These are phyloP conservation scores for Ascochyta clinopodiicola DNA, from an alignment of 2,329 filamentous ascomycete genomes.

Conservation along the genomic window DNA sequence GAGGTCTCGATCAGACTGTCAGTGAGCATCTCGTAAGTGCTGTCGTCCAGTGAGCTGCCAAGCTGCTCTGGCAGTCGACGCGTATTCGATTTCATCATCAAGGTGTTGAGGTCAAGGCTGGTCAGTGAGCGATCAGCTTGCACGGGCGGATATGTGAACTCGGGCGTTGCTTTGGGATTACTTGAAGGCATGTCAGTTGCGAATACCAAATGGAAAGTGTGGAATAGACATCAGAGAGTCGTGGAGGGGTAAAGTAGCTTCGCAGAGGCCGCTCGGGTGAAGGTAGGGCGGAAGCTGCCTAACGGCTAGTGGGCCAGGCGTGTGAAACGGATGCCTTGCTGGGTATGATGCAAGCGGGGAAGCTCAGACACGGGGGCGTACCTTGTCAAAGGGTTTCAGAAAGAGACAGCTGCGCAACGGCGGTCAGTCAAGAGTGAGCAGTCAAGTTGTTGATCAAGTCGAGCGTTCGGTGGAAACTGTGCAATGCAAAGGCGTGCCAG, in stretches of 20 bases:
- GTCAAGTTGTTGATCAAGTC: slow-evolving; percentile 3
- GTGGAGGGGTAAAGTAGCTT: slow-evolving; percentile 17
- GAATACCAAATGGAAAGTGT: slow-evolving; percentile 15
- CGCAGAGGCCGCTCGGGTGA: slow-evolving; percentile 20
- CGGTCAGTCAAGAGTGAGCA: not conserved
- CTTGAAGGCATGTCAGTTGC: slow-evolving; percentile 41
- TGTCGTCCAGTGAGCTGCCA: slow-evolving; percentile 43
- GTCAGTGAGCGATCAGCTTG: slow-evolving; percentile 41
- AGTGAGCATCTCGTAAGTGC: slow-evolving; percentile 44
- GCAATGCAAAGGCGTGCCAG: slow-evolving; percentile 13
- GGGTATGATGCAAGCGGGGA: slow-evolving; percentile 24
- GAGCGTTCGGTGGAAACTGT: not conserved
- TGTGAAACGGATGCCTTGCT: slow-evolving; percentile 28
- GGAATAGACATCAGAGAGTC: slow-evolving; percentile 8
- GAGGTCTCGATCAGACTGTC: slow-evolving; percentile 41
- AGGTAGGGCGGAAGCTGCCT: slow-evolving; percentile 33
- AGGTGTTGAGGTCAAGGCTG: slow-evolving; percentile 40
- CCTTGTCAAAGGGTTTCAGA: slow-evolving; percentile 5
- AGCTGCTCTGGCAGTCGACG: slow-evolving; percentile 34
- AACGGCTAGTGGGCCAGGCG: slow-evolving; percentile 28
- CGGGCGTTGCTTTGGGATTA: slow-evolving; percentile 34
- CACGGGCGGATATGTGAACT: slow-evolving; percentile 42
- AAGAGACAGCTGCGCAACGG: not conserved
- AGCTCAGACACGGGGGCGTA: slow-evolving; percentile 10
- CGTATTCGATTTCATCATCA: slow-evolving; percentile 45